phyloP scores from a whole-genome alignment of 140 eudicot genomes.

The Artemisia princeps region DNA sequence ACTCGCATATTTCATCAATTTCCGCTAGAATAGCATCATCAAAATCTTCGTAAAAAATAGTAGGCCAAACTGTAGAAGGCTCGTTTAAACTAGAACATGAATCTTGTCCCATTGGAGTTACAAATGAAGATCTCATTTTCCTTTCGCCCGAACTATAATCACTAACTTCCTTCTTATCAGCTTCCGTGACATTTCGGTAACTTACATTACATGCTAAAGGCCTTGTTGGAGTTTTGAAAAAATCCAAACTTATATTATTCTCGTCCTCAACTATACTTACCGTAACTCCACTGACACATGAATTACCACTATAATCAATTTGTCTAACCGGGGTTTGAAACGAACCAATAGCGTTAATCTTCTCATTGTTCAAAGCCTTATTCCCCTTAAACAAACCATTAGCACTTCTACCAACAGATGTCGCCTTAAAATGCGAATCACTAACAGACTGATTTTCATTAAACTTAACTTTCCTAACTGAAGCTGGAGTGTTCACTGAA shows the following conservation, averaged over 20 bases:
- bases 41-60: conserved; percentile 47
- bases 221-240: conserved; percentile 33
- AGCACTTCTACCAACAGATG: conserved; percentile 9
- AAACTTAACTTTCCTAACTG: conserved; percentile 23
- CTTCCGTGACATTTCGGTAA: conserved; percentile 3
- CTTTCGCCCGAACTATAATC: background rate
- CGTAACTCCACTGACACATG: conserved; percentile 18
- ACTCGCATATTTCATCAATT: conserved; percentile 75
- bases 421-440: background rate
- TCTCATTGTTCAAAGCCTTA: conserved; percentile 6
- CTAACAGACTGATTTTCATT: conserved; percentile 16
- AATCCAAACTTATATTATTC: conserved; percentile 24
- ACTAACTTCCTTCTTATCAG: conserved; percentile 14
- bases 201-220: conserved; percentile 18
- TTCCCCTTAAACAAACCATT: background rate
- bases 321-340: conserved; percentile 27
- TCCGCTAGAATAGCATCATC: conserved; percentile 64
- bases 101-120: conserved; percentile 26
- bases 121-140: conserved; percentile 18
- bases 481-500: background rate
- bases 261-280: conserved; percentile 21
- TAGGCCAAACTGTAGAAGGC: conserved; percentile 24
- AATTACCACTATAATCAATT: conserved; percentile 12
- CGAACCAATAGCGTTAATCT: conserved; percentile 17
- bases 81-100: conserved; percentile 19